Percentiles rank a stretch among this genome's conserved stretches.
Evolutionary conservation across 495 filamentous ascomycete genomes (phyloP).

Genomic region (Corynascus novoguineensis): DNA sequence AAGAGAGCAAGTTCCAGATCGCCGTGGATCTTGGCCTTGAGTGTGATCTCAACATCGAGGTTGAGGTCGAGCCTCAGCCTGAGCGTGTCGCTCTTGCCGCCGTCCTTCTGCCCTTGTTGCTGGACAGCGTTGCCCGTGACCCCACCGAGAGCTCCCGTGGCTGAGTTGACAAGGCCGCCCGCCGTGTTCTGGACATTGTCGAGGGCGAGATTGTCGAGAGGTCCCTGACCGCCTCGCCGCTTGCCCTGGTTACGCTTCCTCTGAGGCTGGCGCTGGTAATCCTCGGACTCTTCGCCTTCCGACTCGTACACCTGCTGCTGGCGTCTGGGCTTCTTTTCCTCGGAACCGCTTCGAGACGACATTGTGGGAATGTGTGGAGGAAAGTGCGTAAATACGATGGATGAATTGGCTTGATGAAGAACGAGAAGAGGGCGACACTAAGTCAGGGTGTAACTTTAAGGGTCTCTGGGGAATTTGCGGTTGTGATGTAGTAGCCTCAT

Average conservation of each 20-base stretch:
- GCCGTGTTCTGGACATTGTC: constrained; percentile 61
- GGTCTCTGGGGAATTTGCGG: background rate
- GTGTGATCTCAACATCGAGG: constrained; percentile 80
- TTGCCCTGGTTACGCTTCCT: constrained; percentile 37
- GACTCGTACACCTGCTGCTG: constrained; percentile 36
- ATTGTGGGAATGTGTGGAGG: constrained; percentile 22
- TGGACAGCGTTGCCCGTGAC: constrained; percentile 45
- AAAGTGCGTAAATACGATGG: no score
- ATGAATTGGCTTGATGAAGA: no score
- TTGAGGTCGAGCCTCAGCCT: constrained; percentile 75
- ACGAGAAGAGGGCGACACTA: background rate
- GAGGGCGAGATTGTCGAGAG: constrained; percentile 55
- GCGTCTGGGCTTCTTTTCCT: constrained; percentile 28
- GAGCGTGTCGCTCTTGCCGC: constrained; percentile 61
- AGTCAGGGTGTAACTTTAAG: background rate
- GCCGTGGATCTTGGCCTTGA: constrained; percentile 91
- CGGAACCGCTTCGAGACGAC: constrained; percentile 35
- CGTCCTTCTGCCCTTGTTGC: constrained; percentile 49
- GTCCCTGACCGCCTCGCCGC: constrained; percentile 43
- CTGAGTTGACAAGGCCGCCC: constrained; percentile 53
- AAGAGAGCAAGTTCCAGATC: constrained; percentile 80
- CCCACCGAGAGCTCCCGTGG: constrained; percentile 53
- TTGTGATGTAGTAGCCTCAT: background rate
- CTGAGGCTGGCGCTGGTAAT: constrained; percentile 30
- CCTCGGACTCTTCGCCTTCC: constrained; percentile 38